phyloP scores from a whole-genome alignment of 441 rosid genomes.

The Bocquillonia castaneifolia region DNA sequence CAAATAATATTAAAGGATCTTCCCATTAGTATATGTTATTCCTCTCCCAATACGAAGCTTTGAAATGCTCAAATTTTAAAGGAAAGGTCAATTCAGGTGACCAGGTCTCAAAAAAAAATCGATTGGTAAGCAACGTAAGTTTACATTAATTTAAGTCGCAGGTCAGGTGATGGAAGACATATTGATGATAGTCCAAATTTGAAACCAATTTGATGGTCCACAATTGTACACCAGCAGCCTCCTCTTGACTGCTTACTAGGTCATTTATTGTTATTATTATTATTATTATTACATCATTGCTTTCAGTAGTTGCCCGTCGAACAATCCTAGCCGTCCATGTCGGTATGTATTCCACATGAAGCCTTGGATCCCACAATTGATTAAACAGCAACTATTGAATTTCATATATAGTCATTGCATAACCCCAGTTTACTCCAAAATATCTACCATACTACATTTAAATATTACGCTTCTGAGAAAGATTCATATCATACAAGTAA shows the following conservation, averaged over 20 bases:
- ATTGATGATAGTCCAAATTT: not conserved
- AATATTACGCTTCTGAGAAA: too few species aligned
- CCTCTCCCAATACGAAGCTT: not conserved
- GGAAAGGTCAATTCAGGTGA: conserved; percentile 4
- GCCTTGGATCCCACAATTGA: not conserved
- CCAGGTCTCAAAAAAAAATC: not conserved
- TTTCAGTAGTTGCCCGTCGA: too few species aligned
- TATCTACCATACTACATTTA: too few species aligned
- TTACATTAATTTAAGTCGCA: not conserved
- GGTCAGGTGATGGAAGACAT: not conserved
- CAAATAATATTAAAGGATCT: too few species aligned
- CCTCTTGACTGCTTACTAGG: not conserved
- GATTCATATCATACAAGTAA: too few species aligned
- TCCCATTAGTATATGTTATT: not conserved
- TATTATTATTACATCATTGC: too few species aligned
- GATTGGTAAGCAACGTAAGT: not conserved
- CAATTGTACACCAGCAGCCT: not conserved
- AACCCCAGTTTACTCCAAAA: not conserved
- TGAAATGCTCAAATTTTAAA: conserved; percentile 1
- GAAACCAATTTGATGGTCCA: conserved; percentile 1
- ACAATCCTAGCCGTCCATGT: too few species aligned
- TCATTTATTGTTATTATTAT: too few species aligned
- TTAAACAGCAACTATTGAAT: not conserved
- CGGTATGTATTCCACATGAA: not conserved
- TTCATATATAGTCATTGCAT: not conserved